Evolutionary conservation across 176 grass and related monocot genomes (phyloP).

Genomic region (Aegilops sharonensis): DNA sequence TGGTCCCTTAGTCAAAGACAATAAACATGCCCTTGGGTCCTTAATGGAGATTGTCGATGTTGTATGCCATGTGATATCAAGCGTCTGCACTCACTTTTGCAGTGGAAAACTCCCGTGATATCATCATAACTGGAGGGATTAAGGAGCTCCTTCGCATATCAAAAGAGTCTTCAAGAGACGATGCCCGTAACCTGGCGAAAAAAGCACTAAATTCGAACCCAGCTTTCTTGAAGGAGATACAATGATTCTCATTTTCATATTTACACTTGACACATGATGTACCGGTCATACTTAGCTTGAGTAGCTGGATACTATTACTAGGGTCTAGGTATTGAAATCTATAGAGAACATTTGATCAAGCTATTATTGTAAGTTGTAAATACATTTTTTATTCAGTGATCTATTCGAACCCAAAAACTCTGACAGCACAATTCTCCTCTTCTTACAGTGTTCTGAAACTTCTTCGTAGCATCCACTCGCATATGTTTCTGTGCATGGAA

Average conservation of each 20-base stretch:
- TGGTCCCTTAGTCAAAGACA: background rate
- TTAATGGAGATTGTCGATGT: background rate
- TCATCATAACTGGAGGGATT: conserved; percentile 78
- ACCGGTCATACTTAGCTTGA: background rate
- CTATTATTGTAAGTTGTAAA: background rate
- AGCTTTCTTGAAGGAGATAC: conserved; percentile 53
- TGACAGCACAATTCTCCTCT: too few relatives aligned
- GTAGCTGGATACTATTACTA: background rate
- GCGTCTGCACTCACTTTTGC: conserved; percentile 2
- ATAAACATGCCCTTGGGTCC: background rate
- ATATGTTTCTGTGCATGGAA: too few relatives aligned
- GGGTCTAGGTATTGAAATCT: background rate
- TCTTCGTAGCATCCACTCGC: too few relatives aligned
- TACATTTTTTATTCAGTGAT: background rate
- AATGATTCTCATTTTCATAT: conserved; percentile 26
- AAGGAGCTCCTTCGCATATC: conserved; percentile 87
- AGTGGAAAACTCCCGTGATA: conserved; percentile 79
- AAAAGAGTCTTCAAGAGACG: conserved; percentile 67
- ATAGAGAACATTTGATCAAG: background rate
- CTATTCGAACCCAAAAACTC: too few relatives aligned
- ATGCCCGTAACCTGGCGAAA: conserved; percentile 69
- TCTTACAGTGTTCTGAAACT: too few relatives aligned
- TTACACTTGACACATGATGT: background rate
- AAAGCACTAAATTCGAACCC: conserved; percentile 85
- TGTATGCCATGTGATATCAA: background rate